Percentiles rank a stretch among this genome's conserved stretches.
These are phyloP conservation scores for Boletellus ananas DNA, from an alignment of 768 basidiomycete genomes.

Conservation along the genomic window DNA sequence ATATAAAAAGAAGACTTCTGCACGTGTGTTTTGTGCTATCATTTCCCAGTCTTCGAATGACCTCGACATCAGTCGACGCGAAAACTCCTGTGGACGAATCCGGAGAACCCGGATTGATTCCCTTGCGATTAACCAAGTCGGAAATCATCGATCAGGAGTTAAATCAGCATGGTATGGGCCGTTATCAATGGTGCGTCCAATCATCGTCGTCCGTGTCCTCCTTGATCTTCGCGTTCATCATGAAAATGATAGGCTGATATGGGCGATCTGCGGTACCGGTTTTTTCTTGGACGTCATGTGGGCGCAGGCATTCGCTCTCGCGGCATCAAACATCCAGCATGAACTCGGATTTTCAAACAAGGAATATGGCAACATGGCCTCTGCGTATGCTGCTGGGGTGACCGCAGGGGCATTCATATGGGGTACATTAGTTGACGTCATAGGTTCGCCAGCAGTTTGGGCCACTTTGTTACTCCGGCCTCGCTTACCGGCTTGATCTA, in stretches of 20 bases:
- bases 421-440: slow-evolving; percentile 15
- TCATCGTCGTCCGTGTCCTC: background rate
- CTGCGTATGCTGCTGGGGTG: slow-evolving; percentile 1
- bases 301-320: background rate
- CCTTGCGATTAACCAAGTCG: slow-evolving; percentile 3
- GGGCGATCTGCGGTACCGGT: slow-evolving; percentile 12
- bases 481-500: background rate
- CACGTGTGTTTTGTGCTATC: too few species aligned
- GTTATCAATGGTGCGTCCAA: slow-evolving; percentile 14
- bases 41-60: background rate
- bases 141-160: slow-evolving; percentile 11
- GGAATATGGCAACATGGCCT: slow-evolving; percentile 5
- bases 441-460: slow-evolving; percentile 7
- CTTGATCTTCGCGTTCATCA: background rate
- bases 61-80: background rate
- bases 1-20: too few species aligned
- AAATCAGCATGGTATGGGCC: slow-evolving; percentile 12
- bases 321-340: slow-evolving; percentile 4
- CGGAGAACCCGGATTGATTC: background rate
- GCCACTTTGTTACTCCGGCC: background rate
- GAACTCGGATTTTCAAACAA: slow-evolving; percentile 19
- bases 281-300: slow-evolving; percentile 12
- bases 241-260: slow-evolving; percentile 8
- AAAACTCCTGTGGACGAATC: background rate
- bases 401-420: slow-evolving; percentile 7